Percentiles rank a stretch among this genome's conserved stretches.
Conservation (phyloP, 2,329 filamentous ascomycete genomes). For the Fusarium mundagurra region DNA sequence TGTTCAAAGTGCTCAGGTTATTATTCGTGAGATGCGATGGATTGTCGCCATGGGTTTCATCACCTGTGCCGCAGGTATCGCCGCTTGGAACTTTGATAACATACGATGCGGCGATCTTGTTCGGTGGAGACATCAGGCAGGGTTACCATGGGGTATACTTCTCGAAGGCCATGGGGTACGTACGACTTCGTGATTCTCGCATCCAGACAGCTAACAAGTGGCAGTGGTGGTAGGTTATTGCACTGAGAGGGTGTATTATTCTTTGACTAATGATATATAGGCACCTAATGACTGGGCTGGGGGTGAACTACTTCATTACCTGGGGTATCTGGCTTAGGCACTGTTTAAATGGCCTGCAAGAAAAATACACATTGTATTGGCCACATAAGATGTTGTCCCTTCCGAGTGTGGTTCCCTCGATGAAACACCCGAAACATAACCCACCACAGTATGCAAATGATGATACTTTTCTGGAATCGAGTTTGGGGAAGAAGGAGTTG, state of each 20-base stretch:
- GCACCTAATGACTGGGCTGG: background rate
- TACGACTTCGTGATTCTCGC: accelerated
- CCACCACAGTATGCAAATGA: accelerated
- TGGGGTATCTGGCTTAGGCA: background rate
- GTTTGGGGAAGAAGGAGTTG: background rate
- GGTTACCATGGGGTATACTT: background rate
- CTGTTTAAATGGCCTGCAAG: background rate
- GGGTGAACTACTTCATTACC: background rate
- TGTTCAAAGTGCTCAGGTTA: accelerated
- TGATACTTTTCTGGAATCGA: accelerated
- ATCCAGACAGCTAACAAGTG: background rate
- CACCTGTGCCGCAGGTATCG: background rate
- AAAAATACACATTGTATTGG: background rate
- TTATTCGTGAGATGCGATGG: background rate
- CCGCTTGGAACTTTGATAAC: background rate
- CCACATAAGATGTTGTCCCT: accelerated
- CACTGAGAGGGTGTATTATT: accelerated
- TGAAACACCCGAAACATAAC: accelerated
- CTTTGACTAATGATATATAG: background rate
- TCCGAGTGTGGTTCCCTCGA: accelerated
- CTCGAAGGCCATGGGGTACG: background rate
- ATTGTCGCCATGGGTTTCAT: background rate
- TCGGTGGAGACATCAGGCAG: background rate
- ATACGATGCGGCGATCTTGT: accelerated
- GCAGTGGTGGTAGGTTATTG: background rate